These are phyloP conservation scores for Rhodamnia argentea DNA, from an alignment of 345 rosid genomes.

Conservation along the genomic window DNA sequence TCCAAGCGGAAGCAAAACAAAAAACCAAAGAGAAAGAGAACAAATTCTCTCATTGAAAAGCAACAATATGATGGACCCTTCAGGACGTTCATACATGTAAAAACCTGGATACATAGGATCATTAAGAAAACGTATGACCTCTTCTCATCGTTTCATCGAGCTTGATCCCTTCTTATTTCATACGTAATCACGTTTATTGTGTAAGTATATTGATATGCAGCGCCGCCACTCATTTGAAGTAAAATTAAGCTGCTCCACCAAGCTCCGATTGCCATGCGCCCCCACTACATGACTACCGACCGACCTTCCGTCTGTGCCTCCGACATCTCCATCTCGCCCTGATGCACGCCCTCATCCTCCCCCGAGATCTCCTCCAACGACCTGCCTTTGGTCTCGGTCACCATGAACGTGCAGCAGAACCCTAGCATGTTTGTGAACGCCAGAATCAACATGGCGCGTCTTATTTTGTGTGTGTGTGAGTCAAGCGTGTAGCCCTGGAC, in stretches of 20 bases:
- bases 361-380: constrained; percentile 56
- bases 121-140: neutral
- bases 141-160: neutral
- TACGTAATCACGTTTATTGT: neutral
- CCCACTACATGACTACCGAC: neutral
- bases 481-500: constrained; percentile 26
- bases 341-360: constrained; percentile 22
- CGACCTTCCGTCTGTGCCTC: neutral
- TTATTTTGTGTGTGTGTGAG: neutral
- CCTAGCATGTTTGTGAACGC: constrained; percentile 44
- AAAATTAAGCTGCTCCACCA: neutral
- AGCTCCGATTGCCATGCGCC: neutral
- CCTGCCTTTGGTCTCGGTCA: constrained; percentile 38
- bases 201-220: neutral
- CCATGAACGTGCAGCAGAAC: constrained; percentile 39
- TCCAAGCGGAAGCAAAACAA: neutral
- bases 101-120: neutral
- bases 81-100: neutral
- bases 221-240: neutral
- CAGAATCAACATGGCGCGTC: constrained; percentile 17
- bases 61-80: neutral
- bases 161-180: neutral
- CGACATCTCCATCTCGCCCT: neutral
- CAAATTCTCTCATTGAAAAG: neutral
- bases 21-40: neutral